Evolutionary conservation across 202 grass and related monocot genomes (phyloP), one percentile per base, ranked within the genome.

Genomic region (Panicum hallii): DNA sequence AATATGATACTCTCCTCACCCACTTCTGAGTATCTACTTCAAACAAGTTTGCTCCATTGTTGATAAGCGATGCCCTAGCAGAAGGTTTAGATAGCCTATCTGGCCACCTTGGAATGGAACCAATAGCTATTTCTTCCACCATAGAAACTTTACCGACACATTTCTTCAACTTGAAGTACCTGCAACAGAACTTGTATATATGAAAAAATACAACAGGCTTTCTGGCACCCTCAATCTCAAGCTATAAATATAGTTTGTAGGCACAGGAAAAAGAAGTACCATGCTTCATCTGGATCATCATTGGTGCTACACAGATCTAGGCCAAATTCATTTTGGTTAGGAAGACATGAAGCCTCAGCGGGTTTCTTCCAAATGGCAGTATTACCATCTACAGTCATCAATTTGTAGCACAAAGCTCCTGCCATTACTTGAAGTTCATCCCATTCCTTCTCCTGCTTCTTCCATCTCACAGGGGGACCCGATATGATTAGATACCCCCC

Each of bases 281-380:
- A 96, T 86, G 93, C 91, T 92, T 94, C 88, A 32, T 90, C 89
- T 58, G 96, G 89, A 81, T 99, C 93, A 91, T 94, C 90, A 73
- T 76, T 65, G n/a, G 88, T 84, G 53, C 63, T 80, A 86, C 91
- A 93, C 43, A 88, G 78, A 88, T 90, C 75, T 80, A 95, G 82
- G 64, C 84, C 75, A 67, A 92, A 89, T 58, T 88, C 78, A 82
- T 98, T 85, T 88, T 84, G 79, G 80, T 70, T 85, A 80, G 91
- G 88, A 77, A 72, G 70, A 85, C 93, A 98, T 46, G 88, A 84
- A 70, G 80, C 42, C 17, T 86, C 86, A 58, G 49, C 46, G 53
- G 79, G 84, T 82, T 96, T 99, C 78, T 94, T 92, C 96, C 96
- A 96, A 75, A 99, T 96, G 77, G 91, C 96, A 50, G 93, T 94